Evolutionary conservation across 164 flowering plant species (phyloP), one percentile per base, ranked within the genome.

Genomic region (Nymphaea colorata): DNA sequence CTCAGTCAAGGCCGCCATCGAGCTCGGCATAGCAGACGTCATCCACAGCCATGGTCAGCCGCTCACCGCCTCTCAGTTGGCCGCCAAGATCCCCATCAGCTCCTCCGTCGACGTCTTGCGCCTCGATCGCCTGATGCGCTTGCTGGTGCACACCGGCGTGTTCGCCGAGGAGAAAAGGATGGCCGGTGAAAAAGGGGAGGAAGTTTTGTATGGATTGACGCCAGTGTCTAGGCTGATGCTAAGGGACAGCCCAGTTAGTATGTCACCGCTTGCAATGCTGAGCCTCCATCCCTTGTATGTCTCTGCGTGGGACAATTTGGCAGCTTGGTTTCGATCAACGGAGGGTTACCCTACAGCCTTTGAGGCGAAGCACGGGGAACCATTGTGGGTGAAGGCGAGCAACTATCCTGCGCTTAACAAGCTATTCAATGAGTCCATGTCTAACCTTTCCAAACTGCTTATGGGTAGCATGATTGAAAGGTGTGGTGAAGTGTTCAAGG

Each of bases 1-100:
- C 36, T 25, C 36, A 1, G 0, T 25, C 36, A 25, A 25, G 0
- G 36, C 36, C 44, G 81, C 81, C 8, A 62, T 81, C 11, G 67
- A 81, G 16, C 72, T 79, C 7, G 80, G 79, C 42, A 77, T 81
- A 2, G 81, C 85, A 5, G 83, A 85, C 59, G 72, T 76, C 62
- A 79, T 85, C 66, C 81, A 79, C 65, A 67, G 65, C 43, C 80
- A 77, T 65, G 85, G 80, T 44, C 43, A 64, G 17, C 80, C 82
- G 63, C 80, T 80, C 59, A 67, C 76, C 2, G 76, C 80, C 10
- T 43, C 77, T 7, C 72, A 79, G 18, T 55, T 85, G 3, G 71
- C 71, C 15, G 14, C 73, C 2, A 42, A 65, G 3, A 72, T 81
- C 10, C 69, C 73, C 55, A 7, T 3, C 2, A 10, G 42, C 3